Percentiles rank a stretch among this genome's conserved stretches.
Conservation (phyloP, 441 rosid species). For the Arabidopsis lyrata region DNA sequence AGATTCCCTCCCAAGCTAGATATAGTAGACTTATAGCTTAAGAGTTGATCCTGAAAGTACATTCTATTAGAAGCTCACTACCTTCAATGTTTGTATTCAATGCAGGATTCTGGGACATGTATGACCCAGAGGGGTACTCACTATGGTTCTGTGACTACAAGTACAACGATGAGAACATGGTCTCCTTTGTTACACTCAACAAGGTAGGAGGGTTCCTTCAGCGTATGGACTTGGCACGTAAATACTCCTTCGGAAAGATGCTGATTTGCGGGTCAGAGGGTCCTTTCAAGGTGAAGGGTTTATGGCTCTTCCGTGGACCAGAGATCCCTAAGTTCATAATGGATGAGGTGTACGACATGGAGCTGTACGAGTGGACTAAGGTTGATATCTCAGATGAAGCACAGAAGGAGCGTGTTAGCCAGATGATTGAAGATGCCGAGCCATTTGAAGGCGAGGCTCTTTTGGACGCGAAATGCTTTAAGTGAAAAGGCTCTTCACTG, state of each 20-base stretch:
- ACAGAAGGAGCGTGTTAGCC: conserved; percentile 88
- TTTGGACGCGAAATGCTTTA: conserved; percentile 96
- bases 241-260: conserved; percentile 97
- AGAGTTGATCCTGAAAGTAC: background rate
- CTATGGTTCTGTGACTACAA: conserved; percentile 97
- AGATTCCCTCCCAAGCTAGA: background rate
- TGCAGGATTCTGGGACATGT: conserved; percentile 99
- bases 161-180: conserved; percentile 89
- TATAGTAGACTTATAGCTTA: background rate
- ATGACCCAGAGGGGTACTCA: conserved; percentile 95
- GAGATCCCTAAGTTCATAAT: conserved; percentile 81
- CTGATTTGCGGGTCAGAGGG: conserved; percentile 73
- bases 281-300: conserved; percentile 89
- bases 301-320: conserved; percentile 94
- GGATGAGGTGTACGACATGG: conserved; percentile 96
- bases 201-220: conserved; percentile 95
- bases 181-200: conserved; percentile 85
- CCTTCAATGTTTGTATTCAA: background rate
- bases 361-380: conserved; percentile 90
- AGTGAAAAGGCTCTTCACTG: conserved; percentile 48
- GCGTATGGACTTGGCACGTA: conserved; percentile 92
- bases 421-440: conserved; percentile 92
- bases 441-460: conserved; percentile 94
- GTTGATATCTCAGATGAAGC: conserved; percentile 79
- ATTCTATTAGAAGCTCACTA: background rate